Percentiles rank a stretch among this genome's conserved stretches.
Conservation (phyloP, 2,329 filamentous ascomycete species). For the Neophaeococcomyces aloes region DNA sequence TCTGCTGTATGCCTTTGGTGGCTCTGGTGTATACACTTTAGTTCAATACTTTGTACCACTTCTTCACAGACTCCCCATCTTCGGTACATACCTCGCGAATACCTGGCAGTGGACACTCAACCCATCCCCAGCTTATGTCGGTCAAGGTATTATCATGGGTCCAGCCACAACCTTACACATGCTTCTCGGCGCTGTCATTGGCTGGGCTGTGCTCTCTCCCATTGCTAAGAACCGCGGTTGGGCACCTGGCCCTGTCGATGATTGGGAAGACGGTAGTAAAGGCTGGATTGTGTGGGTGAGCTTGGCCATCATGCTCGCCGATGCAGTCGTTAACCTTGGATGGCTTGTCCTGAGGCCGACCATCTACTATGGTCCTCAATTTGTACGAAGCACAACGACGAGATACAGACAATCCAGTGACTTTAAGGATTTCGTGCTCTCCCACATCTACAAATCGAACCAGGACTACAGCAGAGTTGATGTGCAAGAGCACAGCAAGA, state of each 20-base stretch:
- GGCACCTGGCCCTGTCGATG: constrained; percentile 75
- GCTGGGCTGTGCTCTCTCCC: constrained; percentile 85
- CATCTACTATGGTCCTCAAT: constrained; percentile 36
- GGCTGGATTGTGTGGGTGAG: constrained; percentile 99
- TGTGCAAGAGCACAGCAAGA: constrained; percentile 4
- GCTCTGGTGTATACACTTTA: constrained; percentile 57
- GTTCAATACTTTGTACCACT: constrained; percentile 82
- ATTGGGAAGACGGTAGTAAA: constrained; percentile 90
- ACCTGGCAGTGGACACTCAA: constrained; percentile 95
- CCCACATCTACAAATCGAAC: not conserved
- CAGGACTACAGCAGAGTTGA: constrained; percentile 6
- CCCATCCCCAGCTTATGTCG: constrained; percentile 91
- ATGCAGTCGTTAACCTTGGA: constrained; percentile 77
- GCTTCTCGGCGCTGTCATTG: constrained; percentile 77
- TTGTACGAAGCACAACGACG: constrained; percentile 19
- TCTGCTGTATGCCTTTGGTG: constrained; percentile 48
- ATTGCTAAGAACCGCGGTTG: constrained; percentile 75
- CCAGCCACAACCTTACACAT: constrained; percentile 91
- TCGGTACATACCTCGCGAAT: constrained; percentile 61
- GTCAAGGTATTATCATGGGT: constrained; percentile 98
- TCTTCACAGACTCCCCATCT: constrained; percentile 74
- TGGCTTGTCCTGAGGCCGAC: constrained; percentile 62
- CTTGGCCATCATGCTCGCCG: constrained; percentile 89
- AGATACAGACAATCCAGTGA: constrained; percentile 14
- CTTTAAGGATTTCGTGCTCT: constrained; percentile 16